phyloP scores from a whole-genome alignment of 1,284 basidiomycete genomes.

The Rhodotorula sp. region DNA sequence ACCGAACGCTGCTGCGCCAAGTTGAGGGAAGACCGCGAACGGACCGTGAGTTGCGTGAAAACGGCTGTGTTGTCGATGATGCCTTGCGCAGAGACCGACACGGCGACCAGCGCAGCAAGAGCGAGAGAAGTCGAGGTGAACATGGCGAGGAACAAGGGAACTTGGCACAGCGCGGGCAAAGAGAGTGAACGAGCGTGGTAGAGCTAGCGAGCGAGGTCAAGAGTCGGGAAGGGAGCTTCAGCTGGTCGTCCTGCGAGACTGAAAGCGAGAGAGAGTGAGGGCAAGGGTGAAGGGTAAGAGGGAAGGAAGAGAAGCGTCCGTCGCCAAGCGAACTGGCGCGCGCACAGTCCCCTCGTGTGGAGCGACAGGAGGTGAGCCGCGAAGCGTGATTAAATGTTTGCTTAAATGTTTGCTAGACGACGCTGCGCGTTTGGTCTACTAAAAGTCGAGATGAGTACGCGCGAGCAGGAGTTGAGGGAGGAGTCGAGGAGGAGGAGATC shows the following conservation, averaged over 20 bases:
- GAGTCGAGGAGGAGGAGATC: no score
- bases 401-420: no score
- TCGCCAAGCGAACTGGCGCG: neutral
- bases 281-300: neutral
- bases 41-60: conserved; percentile 7
- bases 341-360: neutral
- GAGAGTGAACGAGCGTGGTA: neutral
- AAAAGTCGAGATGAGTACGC: no score
- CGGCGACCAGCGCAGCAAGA: neutral
- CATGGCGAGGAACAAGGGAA: neutral
- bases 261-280: neutral
- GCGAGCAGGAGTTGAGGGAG: neutral
- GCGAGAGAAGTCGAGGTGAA: conserved; percentile 1
- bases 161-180: neutral
- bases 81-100: neutral
- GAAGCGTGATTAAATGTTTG: no score
- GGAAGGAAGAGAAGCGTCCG: neutral
- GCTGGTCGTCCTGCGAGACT: neutral
- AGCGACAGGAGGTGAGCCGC: no score
- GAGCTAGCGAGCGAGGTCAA: neutral
- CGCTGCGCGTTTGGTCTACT: no score
- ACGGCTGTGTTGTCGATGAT: conserved; percentile 23
- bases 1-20: neutral
- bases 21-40: neutral
- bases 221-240: neutral